Conservation (phyloP, 1,284 basidiomycete species). For the Kwoniella shivajii region DNA sequence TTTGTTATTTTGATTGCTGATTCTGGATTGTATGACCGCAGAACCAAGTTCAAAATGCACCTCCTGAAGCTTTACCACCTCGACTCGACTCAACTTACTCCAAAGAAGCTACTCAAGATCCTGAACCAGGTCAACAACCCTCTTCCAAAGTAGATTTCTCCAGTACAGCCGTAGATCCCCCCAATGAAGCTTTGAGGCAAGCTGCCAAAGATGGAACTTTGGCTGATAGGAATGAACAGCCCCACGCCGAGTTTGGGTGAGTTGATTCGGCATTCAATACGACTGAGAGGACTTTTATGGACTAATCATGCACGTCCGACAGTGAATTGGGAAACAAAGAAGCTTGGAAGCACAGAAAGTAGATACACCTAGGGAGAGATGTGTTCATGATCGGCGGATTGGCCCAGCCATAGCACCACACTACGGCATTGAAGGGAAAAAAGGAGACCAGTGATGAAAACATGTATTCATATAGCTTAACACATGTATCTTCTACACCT, state of each 20-base stretch:
- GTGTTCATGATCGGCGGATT: too few relatives aligned
- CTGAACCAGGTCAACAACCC: conserved; percentile 23
- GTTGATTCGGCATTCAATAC: conserved; percentile 11
- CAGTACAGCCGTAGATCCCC: conserved; percentile 38
- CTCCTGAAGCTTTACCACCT: conserved; percentile 32
- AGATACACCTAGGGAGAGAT: too few relatives aligned
- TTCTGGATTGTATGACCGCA: not conserved
- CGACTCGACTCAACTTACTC: conserved; percentile 30
- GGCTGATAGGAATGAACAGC: conserved; percentile 38
- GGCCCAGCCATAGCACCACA: too few relatives aligned
- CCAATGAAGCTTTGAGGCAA: conserved; percentile 36
- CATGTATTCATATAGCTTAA: too few relatives aligned
- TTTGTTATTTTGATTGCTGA: not conserved
- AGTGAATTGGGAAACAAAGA: conserved; percentile 23
- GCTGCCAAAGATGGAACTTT: conserved; percentile 37
- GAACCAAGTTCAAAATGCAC: conserved; percentile 34
- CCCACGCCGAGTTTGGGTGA: conserved; percentile 38
- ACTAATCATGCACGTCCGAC: not conserved
- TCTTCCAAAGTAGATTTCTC: conserved; percentile 31
- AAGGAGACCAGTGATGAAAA: too few relatives aligned
- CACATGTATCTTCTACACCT: too few relatives aligned
- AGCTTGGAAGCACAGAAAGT: conserved; percentile 36
- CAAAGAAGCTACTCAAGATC: conserved; percentile 17
- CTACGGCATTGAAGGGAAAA: too few relatives aligned
- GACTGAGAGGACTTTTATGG: not conserved